These are phyloP conservation scores for Chrysanthemum lavandulifolium DNA, from an alignment of 129 eudicot species.

Conservation along the genomic window DNA sequence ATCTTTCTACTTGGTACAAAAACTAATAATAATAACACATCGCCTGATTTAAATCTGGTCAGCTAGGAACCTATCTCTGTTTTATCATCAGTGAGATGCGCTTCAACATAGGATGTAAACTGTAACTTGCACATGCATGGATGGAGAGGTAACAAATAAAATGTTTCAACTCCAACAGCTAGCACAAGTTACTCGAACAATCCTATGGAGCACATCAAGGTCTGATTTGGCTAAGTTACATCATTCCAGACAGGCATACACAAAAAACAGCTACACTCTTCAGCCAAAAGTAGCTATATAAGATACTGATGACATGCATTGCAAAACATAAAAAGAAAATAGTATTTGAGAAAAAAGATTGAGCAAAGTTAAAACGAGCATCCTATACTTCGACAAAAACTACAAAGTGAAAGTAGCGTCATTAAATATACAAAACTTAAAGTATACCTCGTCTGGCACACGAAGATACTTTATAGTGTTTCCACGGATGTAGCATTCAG, in stretches of 20 bases:
- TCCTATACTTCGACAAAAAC: neutral
- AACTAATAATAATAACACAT: neutral
- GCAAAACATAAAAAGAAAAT: neutral
- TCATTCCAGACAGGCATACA: slow-evolving; percentile 54
- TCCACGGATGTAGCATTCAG: slow-evolving; percentile 86
- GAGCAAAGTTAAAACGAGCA: neutral
- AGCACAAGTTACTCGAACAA: slow-evolving; percentile 22
- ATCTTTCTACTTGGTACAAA: neutral
- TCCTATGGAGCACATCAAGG: slow-evolving; percentile 57
- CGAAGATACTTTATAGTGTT: slow-evolving; percentile 87
- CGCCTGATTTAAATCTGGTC: slow-evolving; percentile 44
- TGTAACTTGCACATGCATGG: slow-evolving; percentile 25
- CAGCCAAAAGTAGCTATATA: neutral
- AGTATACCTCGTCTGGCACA: slow-evolving; percentile 88
- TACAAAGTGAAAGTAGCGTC: slow-evolving; percentile 25
- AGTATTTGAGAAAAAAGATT: neutral
- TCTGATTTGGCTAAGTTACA: slow-evolving; percentile 81
- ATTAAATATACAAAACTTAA: slow-evolving; percentile 45
- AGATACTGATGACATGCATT: neutral
- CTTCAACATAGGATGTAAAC: slow-evolving; percentile 45
- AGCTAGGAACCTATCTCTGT: slow-evolving; percentile 56
- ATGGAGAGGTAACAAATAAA: neutral
- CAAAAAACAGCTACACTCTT: neutral
- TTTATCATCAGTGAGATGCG: slow-evolving; percentile 50
- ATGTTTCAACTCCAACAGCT: neutral